Evolutionary conservation across 192 early-diverging fungal species (phyloP).

Genomic region (Coemansia sp.): DNA sequence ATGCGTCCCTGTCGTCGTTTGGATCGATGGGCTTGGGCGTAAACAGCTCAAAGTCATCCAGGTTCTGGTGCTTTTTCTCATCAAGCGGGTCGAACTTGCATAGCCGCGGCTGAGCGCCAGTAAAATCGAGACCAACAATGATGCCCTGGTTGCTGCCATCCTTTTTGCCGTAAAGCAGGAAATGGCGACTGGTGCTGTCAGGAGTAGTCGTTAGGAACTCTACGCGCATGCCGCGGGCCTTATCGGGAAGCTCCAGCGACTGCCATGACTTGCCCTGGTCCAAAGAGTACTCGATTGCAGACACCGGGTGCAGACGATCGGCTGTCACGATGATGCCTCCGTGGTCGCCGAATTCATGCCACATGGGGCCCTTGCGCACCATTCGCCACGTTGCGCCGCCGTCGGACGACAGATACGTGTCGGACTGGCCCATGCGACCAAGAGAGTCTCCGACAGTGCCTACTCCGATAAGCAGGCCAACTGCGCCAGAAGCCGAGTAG

Average conservation of each 20-base stretch:
- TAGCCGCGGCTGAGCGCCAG: slow-evolving; percentile 41
- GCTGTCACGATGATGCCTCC: slow-evolving; percentile 82
- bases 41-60: slow-evolving; percentile 72
- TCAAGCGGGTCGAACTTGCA: slow-evolving; percentile 46
- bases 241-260: slow-evolving; percentile 60
- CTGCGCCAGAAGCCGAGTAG: slow-evolving; percentile 78
- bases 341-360: slow-evolving; percentile 92
- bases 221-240: slow-evolving; percentile 66
- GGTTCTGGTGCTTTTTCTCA: slow-evolving; percentile 36
- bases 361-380: slow-evolving; percentile 79
- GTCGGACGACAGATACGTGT: slow-evolving; percentile 85
- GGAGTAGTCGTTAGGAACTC: slow-evolving; percentile 67
- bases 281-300: slow-evolving; percentile 65
- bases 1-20: slow-evolving; percentile 49
- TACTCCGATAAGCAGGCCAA: slow-evolving; percentile 86
- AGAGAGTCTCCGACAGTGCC: slow-evolving; percentile 83
- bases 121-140: slow-evolving; percentile 49
- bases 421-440: slow-evolving; percentile 61
- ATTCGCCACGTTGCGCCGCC: slow-evolving; percentile 84
- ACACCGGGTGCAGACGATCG: slow-evolving; percentile 69
- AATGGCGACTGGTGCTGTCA: slow-evolving; percentile 70
- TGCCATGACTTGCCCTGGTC: slow-evolving; percentile 77
- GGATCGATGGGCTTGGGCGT: slow-evolving; percentile 48
- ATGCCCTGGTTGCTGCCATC: slow-evolving; percentile 22
- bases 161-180: slow-evolving; percentile 71